Conservation (phyloP, 2,329 filamentous ascomycete genomes). For the Ophiostoma australiae region DNA sequence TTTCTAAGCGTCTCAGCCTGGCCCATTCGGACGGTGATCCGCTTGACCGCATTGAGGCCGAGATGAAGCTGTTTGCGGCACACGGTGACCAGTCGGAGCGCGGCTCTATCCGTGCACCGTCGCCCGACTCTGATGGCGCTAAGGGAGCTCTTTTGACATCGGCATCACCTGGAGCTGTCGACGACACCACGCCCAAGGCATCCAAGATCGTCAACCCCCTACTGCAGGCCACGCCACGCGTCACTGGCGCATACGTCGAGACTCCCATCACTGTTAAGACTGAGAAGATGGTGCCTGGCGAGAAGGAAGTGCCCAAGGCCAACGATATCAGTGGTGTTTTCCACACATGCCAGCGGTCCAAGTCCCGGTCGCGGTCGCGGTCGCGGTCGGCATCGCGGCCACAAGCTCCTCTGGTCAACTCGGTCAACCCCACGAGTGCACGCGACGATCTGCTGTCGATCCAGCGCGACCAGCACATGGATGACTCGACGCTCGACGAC, state of each 20-base stretch:
- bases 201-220: slow-evolving; percentile 40
- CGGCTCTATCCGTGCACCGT: slow-evolving; percentile 50
- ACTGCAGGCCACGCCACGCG: slow-evolving; percentile 49
- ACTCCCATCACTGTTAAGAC: slow-evolving; percentile 48
- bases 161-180: neutral
- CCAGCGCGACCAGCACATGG: slow-evolving; percentile 49
- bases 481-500: slow-evolving; percentile 57
- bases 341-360: slow-evolving; percentile 26
- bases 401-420: slow-evolving; percentile 49
- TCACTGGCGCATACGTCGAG: slow-evolving; percentile 54
- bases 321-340: neutral
- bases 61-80: slow-evolving; percentile 53
- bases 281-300: slow-evolving; percentile 31
- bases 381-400: slow-evolving; percentile 42
- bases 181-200: slow-evolving; percentile 42
- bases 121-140: slow-evolving; percentile 33
- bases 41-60: slow-evolving; percentile 52
- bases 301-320: slow-evolving; percentile 26
- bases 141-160: neutral
- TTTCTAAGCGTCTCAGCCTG: slow-evolving; percentile 46
- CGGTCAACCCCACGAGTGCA: slow-evolving; percentile 50
- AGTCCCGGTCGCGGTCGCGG: slow-evolving; percentile 30
- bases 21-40: slow-evolving; percentile 50
- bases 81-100: slow-evolving; percentile 52
- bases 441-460: slow-evolving; percentile 53